Base-by-base conservation (phyloP, 495 filamentous ascomycete genomes). In the Penicillium nucicola region DNA sequence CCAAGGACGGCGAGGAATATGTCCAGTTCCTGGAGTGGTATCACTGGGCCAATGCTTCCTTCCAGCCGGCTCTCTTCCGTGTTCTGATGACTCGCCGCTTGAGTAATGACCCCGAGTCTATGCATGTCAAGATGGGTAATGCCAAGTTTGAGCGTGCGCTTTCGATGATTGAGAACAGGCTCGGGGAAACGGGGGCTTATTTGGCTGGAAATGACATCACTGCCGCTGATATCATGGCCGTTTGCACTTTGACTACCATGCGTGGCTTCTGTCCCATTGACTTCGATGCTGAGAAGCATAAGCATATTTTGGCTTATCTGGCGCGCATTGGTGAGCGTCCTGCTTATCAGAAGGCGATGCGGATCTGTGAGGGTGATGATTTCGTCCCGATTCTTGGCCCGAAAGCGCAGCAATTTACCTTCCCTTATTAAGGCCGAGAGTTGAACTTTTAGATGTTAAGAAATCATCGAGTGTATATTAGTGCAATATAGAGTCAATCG, bases 161-260 rank as follows among this genome's bases (percentile, higher is more conserved):
- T 9, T 39, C 46, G 13, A 56, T 69, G 13, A 41, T 84, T 22
- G 70, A 86, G 45, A 50, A 66, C 14, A 55, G 75, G 18, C 56
- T 86, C 5, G 53, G 48, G 2, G 55, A 70, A 23, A 71, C 71
- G 1, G 58, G 58, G n/a, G 56, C 66, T 18, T 86, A 74, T 65
- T 56, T 87, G n/a, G 82, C 80, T 0, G 84, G 83, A 11, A 62
- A 75, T 18, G 65, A 80, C 42, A 78, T 87, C 48, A 84, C 80
- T 1, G 78, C 74, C 0, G 83, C 83, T 1, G 84, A 87, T 69
- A 69, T 85, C 28, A 84, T 84, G 77, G 70, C 46, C 5, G 61
- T 84, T 7, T 78, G 69, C 45, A 65, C 65, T 22, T 60, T 85
- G 38, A 83, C 80, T 2, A 83, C 77, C 10, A 71, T 82, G 72